Percentiles rank a stretch among this genome's conserved stretches.
phyloP scores from a whole-genome alignment of 2,329 filamentous ascomycete genomes.

The Paraconiothyrium sp. region DNA sequence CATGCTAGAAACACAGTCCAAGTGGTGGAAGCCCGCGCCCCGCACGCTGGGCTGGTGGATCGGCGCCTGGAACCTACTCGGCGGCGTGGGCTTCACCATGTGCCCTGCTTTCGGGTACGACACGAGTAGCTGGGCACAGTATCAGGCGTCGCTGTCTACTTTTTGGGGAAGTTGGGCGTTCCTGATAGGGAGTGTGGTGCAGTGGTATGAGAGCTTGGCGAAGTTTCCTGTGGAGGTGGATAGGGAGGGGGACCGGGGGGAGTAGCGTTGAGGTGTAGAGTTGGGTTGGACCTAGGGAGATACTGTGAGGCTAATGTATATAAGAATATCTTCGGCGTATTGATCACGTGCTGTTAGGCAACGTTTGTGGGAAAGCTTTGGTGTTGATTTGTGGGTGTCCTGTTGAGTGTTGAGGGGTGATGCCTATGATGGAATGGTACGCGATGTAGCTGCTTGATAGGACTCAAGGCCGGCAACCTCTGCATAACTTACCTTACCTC shows the following conservation, averaged over 20 bases:
- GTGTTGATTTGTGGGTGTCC: no score
- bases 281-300: no score
- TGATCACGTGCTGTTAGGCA: no score
- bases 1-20: conserved; percentile 72
- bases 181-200: conserved; percentile 43
- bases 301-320: no score
- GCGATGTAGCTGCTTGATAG: no score
- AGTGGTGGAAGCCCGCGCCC: conserved; percentile 69
- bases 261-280: no score
- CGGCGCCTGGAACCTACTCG: conserved; percentile 71
- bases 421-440: no score
- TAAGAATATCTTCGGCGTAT: no score
- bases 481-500: no score
- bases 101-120: conserved; percentile 48
- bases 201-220: conserved; percentile 48
- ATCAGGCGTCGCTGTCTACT: conserved; percentile 42
- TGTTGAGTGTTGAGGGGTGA: no score
- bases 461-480: no score
- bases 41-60: conserved; percentile 72
- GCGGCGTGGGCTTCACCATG: conserved; percentile 69
- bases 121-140: conserved; percentile 41
- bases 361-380: no score
- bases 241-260: background rate
- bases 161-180: conserved; percentile 51
- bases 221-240: conserved; percentile 43